Evolutionary conservation across 495 filamentous ascomycete species (phyloP), one percentile per base, ranked within the genome.

Genomic region (Neurospora cerealis): DNA sequence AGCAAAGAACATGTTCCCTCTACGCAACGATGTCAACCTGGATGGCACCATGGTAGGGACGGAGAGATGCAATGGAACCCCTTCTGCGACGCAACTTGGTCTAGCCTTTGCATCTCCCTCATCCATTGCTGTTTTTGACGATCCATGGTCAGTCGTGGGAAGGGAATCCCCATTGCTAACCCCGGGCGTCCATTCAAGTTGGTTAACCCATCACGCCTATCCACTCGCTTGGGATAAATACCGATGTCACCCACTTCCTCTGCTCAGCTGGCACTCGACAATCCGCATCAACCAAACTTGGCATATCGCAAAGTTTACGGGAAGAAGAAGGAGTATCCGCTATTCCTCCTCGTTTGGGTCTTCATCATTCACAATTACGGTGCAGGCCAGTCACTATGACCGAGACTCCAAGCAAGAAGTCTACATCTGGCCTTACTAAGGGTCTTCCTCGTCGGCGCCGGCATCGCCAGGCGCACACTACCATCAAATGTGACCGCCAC

Each of bases 401-500:
- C 69, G 71, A 77, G 19, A 73, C 78, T 69, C 77, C 77, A 73
- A 72, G 71, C 41, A 44, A 17, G 7, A 44, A 44, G 7, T 44
- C 41, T n/a, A 44, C 41, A 44, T 41, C 40, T 41, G 41, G 17
- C 5, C 19, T 44, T 44, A 42, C 72, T 73, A 24, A 19, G 74
- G 5, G 71, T 70, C 37, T 87, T 79, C 13, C 86, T 86, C 69
- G 88, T 91, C 74, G 83, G 83, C 32, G 86, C 90, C 37, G 79
- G 90, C 17, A 84, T 91, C 71, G 86, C 37, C 89, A 89, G 13
- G 82, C 91, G 15, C 87, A 88, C 0, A 88, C 88, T 2, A 87
- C 88, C 42, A 88, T 91, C 71, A 89, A 91, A 79, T 89, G 88
- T 72, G 79, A 86, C 44, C 85, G 88, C 62, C 89, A 92, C 78